phyloP scores from a whole-genome alignment of 2,329 filamentous ascomycete species.

The Aspergillus luchuensis region DNA sequence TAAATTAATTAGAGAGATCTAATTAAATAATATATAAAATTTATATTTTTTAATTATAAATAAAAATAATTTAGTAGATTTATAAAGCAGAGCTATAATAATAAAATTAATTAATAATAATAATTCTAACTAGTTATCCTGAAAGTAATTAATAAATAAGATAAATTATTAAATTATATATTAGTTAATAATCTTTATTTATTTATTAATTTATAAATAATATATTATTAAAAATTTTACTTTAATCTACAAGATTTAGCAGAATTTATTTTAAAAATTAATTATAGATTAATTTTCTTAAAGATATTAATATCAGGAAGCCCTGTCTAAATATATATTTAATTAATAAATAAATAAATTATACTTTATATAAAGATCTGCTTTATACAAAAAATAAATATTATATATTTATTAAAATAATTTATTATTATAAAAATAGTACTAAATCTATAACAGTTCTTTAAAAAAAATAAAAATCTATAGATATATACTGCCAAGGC shows the following conservation, averaged over 20 bases:
- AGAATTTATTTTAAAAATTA: too few relatives aligned
- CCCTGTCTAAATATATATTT: not conserved
- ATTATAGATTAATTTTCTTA: rapidly evolving
- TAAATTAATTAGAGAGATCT: too few relatives aligned
- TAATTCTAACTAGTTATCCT: not conserved
- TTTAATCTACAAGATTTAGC: not conserved
- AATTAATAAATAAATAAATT: too few relatives aligned
- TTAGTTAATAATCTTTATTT: not conserved
- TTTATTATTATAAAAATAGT: too few relatives aligned
- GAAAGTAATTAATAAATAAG: not conserved
- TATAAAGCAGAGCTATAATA: not conserved
- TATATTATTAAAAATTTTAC: not conserved
- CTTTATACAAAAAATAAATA: not conserved
- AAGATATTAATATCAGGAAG: too few relatives aligned
- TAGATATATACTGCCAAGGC: too few relatives aligned
- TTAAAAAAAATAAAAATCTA: too few relatives aligned
- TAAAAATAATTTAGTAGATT: not conserved
- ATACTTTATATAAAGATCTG: not conserved
- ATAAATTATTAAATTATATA: too few relatives aligned
- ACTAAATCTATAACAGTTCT: too few relatives aligned
- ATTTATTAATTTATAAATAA: not conserved
- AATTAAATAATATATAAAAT: not conserved
- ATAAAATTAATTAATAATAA: not conserved
- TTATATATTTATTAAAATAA: not conserved
- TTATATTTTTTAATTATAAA: not conserved